Base-by-base conservation (phyloP, 345 rosid genomes). In the Toxicodendron radicans region DNA sequence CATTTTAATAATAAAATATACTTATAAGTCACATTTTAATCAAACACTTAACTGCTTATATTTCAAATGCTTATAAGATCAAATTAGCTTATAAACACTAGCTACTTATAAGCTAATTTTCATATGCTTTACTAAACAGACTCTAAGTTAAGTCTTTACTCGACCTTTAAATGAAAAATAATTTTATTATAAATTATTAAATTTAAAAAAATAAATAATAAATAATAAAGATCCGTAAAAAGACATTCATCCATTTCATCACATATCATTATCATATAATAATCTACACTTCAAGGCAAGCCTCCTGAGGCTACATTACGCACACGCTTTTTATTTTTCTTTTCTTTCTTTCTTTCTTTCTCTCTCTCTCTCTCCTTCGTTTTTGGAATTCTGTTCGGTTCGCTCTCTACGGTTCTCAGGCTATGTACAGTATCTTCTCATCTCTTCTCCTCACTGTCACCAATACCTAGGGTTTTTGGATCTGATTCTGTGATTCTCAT, bases 371-470 rank as follows among this genome's bases (percentile, higher is more conserved):
- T 59, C 38, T 60, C 58, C 70, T 67, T 18, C n/a, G 32, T 27
- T 38, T 27, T 68, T 68, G 80, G 80, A 67, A 12, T 41, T 67
- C 60, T 23, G 64, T 67, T 58, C 60, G 64, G 43, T 66, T 59
- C 62, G 4, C n/a, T 10, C 27, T 23, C 69, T 63, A 17, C 62
- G 27, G 17, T 71, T 32, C 66, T 12, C 7, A 12, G 21, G 35
- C 23, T 64, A 16, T 35, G 52, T 69, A 12, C 9, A 38, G 51
- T 23, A 9, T 23, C 33, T 46, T 23, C 23, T 43, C 52, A 57
- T 13, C 54, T n/a, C 13, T 5, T 56, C 27, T n/a, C 27, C 7
- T 38, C 43, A 38, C 43, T 38, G 1, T 38, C 43, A 38, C 43
- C 6, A 10, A 32, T 68, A 33, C 11, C 17, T 13, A 8, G 11